A percentile compares a stretch with the other conserved stretches of the same genome.
phyloP scores from a whole-genome alignment of 345 rosid genomes.

The Linum trigynum region DNA sequence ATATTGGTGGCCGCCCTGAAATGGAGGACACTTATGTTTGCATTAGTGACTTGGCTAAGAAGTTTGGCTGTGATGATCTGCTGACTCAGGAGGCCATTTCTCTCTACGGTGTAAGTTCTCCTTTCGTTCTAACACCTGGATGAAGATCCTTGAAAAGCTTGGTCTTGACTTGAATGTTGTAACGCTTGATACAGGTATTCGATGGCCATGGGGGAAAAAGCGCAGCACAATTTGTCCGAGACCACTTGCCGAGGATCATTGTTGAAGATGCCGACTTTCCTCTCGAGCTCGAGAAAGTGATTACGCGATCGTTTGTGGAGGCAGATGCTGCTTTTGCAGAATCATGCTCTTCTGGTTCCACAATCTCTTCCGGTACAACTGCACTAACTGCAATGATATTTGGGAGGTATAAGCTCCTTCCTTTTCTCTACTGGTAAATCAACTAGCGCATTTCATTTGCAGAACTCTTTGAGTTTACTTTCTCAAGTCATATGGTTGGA shows the following conservation, averaged over 20 bases:
- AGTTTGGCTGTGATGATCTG: constrained; percentile 26
- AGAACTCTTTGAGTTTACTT: too few relatives aligned
- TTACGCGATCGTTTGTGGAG: constrained; percentile 55
- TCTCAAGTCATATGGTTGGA: too few relatives aligned
- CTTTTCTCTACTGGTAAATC: not conserved
- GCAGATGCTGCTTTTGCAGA: constrained; percentile 64
- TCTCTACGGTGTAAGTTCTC: constrained; percentile 60
- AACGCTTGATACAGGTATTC: constrained; percentile 40
- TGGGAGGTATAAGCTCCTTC: constrained; percentile 43
- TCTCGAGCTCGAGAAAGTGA: constrained; percentile 52
- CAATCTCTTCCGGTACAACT: constrained; percentile 71
- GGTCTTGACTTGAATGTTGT: not conserved
- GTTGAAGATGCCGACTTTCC: constrained; percentile 76
- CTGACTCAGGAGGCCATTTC: constrained; percentile 36
- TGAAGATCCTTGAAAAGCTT: not conserved
- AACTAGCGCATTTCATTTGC: not conserved
- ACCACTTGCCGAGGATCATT: constrained; percentile 66
- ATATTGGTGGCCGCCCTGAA: constrained; percentile 45
- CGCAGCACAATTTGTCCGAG: constrained; percentile 65
- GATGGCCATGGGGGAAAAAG: constrained; percentile 85
- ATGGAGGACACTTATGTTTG: constrained; percentile 87
- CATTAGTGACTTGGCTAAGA: constrained; percentile 55
- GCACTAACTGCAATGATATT: constrained; percentile 75
- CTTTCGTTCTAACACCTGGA: not conserved
- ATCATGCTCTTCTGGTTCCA: constrained; percentile 39